These are phyloP conservation scores for Termitomyces sp. DNA, from an alignment of 768 basidiomycete species.

Conservation along the genomic window DNA sequence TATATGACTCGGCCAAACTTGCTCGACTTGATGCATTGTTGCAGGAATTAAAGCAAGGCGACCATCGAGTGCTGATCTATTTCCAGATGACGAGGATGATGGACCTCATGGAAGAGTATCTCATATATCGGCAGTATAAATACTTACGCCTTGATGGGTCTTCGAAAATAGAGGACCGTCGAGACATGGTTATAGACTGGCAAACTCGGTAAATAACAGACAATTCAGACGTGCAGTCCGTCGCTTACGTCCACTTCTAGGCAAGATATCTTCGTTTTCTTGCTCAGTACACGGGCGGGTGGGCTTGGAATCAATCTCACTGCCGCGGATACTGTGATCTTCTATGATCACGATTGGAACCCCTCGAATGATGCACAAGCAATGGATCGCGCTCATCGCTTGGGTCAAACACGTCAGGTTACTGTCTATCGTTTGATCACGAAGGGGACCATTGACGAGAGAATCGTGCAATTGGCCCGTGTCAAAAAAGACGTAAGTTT, in stretches of 20 bases:
- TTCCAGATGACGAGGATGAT: constrained; percentile 99
- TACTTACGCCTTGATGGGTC: constrained; percentile 91
- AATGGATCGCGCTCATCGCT: constrained; percentile 96
- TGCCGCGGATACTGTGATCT: constrained; percentile 93
- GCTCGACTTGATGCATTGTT: constrained; percentile 86
- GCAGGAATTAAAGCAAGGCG: constrained; percentile 86
- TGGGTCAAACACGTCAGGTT: constrained; percentile 95
- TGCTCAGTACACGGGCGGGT: constrained; percentile 91
- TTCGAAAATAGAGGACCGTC: constrained; percentile 90
- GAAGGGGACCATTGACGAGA: constrained; percentile 92
- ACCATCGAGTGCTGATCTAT: constrained; percentile 92
- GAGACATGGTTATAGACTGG: constrained; percentile 99
- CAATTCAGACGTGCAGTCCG: background rate
- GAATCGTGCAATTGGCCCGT: constrained; percentile 92
- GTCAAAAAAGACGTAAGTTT: constrained; percentile 89
- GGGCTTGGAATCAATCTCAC: constrained; percentile 96
- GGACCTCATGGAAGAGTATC: constrained; percentile 98
- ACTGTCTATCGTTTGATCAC: constrained; percentile 95
- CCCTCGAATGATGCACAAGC: constrained; percentile 97
- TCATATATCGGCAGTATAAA: constrained; percentile 95
- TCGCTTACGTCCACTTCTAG: constrained; percentile 29
- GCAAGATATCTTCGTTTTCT: constrained; percentile 84
- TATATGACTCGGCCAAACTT: constrained; percentile 96
- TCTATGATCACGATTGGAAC: constrained; percentile 96
- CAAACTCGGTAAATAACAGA: constrained; percentile 75